A percentile compares a stretch with the other conserved stretches of the same genome.
These are phyloP conservation scores for Mortierella sp. DNA, from an alignment of 371 early-diverging fungal genomes.

Conservation along the genomic window DNA sequence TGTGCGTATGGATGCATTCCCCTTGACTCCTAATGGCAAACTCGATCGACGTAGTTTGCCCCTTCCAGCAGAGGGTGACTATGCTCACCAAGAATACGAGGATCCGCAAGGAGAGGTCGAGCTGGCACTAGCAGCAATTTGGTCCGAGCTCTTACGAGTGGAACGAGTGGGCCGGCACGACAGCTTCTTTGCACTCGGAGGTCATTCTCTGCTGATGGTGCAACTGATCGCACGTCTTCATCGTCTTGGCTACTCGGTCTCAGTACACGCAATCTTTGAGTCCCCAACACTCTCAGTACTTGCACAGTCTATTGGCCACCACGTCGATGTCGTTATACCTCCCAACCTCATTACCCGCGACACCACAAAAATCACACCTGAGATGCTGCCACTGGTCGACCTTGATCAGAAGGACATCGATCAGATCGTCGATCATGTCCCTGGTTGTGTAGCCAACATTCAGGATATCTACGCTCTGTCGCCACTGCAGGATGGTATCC, in stretches of 20 bases:
- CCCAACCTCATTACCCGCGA: too few relatives aligned
- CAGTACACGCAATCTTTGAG: conserved; percentile 5
- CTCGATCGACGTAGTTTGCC: conserved; percentile 27
- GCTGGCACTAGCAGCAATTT: conserved; percentile 6
- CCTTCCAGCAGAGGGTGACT: not conserved
- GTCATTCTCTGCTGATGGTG: conserved; percentile 37
- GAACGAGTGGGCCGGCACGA: conserved; percentile 27
- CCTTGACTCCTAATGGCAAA: conserved; percentile 21
- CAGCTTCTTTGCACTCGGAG: conserved; percentile 36
- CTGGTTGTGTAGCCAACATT: too few relatives aligned
- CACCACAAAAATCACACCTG: too few relatives aligned
- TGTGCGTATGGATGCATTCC: conserved; percentile 20
- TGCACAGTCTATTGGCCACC: too few relatives aligned
- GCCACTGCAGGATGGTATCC: too few relatives aligned
- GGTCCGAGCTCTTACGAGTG: conserved; percentile 12
- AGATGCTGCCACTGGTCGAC: too few relatives aligned
- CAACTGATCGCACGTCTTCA: conserved; percentile 12
- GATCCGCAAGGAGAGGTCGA: conserved; percentile 22
- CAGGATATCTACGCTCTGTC: too few relatives aligned
- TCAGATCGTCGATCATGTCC: too few relatives aligned
- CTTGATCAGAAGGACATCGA: too few relatives aligned
- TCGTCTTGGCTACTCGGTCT: not conserved
- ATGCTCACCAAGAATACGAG: conserved; percentile 10
- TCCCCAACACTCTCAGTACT: too few relatives aligned
- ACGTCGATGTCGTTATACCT: too few relatives aligned